Evolutionary conservation across 805 yeast genomes (phyloP).

Genomic region (Candida koratica): DNA sequence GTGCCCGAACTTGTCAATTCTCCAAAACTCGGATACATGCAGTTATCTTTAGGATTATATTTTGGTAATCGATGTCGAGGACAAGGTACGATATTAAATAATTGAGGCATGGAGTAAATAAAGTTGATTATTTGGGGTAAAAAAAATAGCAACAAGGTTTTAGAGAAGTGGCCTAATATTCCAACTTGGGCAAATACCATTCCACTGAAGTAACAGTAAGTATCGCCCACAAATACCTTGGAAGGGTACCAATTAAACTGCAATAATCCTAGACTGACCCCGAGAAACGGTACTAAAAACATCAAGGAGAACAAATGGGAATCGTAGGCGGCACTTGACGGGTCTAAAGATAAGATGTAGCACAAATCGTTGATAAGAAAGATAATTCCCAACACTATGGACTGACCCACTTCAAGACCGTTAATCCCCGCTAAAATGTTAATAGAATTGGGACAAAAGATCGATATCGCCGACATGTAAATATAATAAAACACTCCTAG

Average conservation of each 20-base stretch:
- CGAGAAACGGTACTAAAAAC: slow-evolving; percentile 79
- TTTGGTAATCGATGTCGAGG: slow-evolving; percentile 93
- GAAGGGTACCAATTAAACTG: slow-evolving; percentile 90
- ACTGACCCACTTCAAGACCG: slow-evolving; percentile 95
- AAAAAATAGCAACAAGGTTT: slow-evolving; percentile 81
- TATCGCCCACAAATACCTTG: slow-evolving; percentile 92
- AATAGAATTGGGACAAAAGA: slow-evolving; percentile 93
- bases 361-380: slow-evolving; percentile 73
- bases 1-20: slow-evolving; percentile 21
- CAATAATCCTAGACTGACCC: slow-evolving; percentile 73
- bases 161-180: slow-evolving; percentile 92
- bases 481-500: slow-evolving; percentile 75
- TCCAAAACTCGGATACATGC: slow-evolving; percentile 61
- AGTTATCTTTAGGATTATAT: slow-evolving; percentile 62
- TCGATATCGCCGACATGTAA: slow-evolving; percentile 89
- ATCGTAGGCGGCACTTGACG: slow-evolving; percentile 56
- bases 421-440: slow-evolving; percentile 95
- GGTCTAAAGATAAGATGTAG: slow-evolving; percentile 48
- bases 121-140: slow-evolving; percentile 91
- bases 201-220: slow-evolving; percentile 96
- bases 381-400: slow-evolving; percentile 68
- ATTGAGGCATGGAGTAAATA: slow-evolving; percentile 86
- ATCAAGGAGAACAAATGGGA: slow-evolving; percentile 81
- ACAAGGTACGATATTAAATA: slow-evolving; percentile 82
- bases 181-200: slow-evolving; percentile 98